These are phyloP conservation scores for Wallacemonas collosoma DNA, from an alignment of 208 protist species.

Conservation along the genomic window DNA sequence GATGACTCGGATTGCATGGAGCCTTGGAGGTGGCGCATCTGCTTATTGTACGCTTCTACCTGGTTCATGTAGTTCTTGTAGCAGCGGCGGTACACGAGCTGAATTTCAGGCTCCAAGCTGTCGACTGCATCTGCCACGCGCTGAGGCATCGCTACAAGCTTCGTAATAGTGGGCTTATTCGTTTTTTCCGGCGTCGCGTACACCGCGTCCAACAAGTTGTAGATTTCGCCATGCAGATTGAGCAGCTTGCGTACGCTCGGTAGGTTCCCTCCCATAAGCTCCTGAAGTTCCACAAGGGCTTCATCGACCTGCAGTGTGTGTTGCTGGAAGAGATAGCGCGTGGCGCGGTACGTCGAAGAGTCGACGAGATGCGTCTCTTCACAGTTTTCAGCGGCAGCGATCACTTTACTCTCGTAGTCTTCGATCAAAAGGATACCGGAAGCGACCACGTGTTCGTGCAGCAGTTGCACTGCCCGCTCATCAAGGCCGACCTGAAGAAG, in stretches of 20 bases:
- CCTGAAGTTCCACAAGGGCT: slow-evolving; percentile 71
- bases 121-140: slow-evolving; percentile 74
- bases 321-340: slow-evolving; percentile 82
- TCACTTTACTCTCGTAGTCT: slow-evolving; percentile 44
- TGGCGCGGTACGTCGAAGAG: slow-evolving; percentile 65
- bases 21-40: slow-evolving; percentile 26
- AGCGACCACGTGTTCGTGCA: slow-evolving; percentile 65
- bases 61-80: slow-evolving; percentile 70
- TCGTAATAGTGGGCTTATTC: slow-evolving; percentile 49
- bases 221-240: slow-evolving; percentile 82
- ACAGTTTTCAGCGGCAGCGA: not conserved
- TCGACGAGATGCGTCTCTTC: slow-evolving; percentile 35
- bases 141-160: slow-evolving; percentile 79
- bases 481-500: slow-evolving; percentile 68
- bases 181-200: slow-evolving; percentile 74
- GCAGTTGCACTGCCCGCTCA: slow-evolving; percentile 30
- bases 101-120: slow-evolving; percentile 77
- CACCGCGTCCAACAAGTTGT: slow-evolving; percentile 73
- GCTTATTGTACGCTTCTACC: slow-evolving; percentile 26
- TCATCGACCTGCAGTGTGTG: slow-evolving; percentile 79
- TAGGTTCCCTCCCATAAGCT: slow-evolving; percentile 60
- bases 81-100: slow-evolving; percentile 65
- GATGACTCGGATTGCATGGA: not conserved
- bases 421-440: slow-evolving; percentile 68
- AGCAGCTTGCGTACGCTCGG: slow-evolving; percentile 76